Base-by-base conservation (phyloP, 202 grass and related monocot genomes). In the Zizania palustris region DNA sequence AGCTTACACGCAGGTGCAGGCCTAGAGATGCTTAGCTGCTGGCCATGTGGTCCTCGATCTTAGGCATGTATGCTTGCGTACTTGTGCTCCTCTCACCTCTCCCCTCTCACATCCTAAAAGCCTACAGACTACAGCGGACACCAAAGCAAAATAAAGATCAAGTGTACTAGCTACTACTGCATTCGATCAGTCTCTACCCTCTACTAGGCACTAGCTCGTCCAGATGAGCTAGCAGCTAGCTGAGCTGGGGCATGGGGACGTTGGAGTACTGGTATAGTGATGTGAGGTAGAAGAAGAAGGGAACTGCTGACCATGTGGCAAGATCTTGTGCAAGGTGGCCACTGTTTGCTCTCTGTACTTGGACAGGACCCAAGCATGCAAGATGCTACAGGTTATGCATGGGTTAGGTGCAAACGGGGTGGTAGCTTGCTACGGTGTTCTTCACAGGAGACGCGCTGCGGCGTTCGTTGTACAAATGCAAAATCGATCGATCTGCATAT, bases 21-120 rank as follows among this genome's bases (percentile, higher is more conserved):
- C 85, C 76, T 76, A 75, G 75, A 71, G 80, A 80, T 84, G 69
- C 86, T 88, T 71, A 83, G 70, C 46, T 64, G 62, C 42, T 20
- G 41, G 4, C 73, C 73, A 74, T 60, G 43, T 86, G 72, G 65
- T 71, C 66, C 60, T 82, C 28, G 28, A 28, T 28, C 19, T 28
- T 11, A 73, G 36, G 74, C 63, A 80, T 62, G 69, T 67, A 38
- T 49, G 80, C 85, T 42, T 61, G 75, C 63, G 55, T 79, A 87
- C 74, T 87, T 79, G 50, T 61, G 59, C 58, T 82, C 67, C 59
- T 67, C 71, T 72, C 67, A 76, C 65, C 57, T 65, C n/a, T n/a
- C n/a, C n/a, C n/a, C n/a, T n/a, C 71, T 86, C 84, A 65, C 84
- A 70, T 77, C 72, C 65, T n/a, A n/a, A 65, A 51, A 58, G 72